These are phyloP conservation scores for Cucumis melo DNA, from an alignment of 306 rosid genomes.

Conservation along the genomic window DNA sequence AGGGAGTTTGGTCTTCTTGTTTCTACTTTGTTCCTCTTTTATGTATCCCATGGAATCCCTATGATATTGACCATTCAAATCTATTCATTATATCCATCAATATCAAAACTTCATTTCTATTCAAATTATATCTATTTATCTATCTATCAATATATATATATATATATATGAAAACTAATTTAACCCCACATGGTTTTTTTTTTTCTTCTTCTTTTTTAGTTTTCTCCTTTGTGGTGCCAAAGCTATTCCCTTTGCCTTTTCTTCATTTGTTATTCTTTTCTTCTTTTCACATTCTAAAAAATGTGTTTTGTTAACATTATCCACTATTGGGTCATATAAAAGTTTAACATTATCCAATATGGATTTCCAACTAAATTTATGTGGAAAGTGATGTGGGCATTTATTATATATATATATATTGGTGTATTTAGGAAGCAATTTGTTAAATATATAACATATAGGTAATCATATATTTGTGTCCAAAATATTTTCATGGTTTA, in stretches of 20 bases:
- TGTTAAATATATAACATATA: no score
- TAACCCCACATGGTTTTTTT: neutral
- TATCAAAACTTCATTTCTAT: no score
- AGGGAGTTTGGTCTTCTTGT: neutral
- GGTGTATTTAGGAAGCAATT: neutral
- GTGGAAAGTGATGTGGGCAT: neutral
- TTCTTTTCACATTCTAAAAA: neutral
- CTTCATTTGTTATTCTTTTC: neutral
- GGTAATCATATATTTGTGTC: neutral
- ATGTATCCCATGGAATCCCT: neutral
- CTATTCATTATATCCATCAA: no score
- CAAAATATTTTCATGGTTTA: neutral
- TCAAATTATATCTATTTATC: no score
- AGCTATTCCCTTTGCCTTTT: neutral
- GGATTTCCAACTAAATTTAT: neutral
- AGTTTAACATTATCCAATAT: neutral
- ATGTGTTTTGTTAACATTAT: neutral
- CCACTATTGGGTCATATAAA: neutral
- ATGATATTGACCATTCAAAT: neutral
- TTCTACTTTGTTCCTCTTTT: constrained; percentile 3
- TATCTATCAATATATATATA: no score
- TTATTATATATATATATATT: neutral
- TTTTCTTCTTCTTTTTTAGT: neutral
- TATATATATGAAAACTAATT: neutral
- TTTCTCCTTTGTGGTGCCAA: neutral